Base-by-base conservation (phyloP, 768 basidiomycete genomes). In the Boletus sp. region DNA sequence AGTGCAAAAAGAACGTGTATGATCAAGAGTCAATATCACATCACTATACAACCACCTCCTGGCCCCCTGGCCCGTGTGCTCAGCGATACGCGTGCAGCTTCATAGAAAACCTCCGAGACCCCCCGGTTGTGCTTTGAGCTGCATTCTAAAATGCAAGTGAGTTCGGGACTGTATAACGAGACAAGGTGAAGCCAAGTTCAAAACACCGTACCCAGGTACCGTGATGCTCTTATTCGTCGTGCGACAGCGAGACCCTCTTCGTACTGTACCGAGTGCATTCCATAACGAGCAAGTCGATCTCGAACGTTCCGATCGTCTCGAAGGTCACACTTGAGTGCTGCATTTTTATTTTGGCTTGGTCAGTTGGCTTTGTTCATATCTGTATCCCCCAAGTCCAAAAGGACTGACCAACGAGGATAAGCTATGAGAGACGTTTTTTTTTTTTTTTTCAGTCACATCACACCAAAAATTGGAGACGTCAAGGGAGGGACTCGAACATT, bases 41-140 rank as follows among this genome's bases (percentile, higher is more conserved):
- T 80, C 57, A 88, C 70, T 50, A 82, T 66, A 67, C 88, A 90
- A 46, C 77, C 70, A 27, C 71, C 68, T 40, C 79, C 79, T 33
- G 85, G 69, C 8, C 85, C 84, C 68, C 84, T 88, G n/a, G 85
- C 72, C 41, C 87, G 80, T 23, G 87, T 87, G 57, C 80, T 83
- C 53, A 94, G 72, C 27, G 91, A 90, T 11, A 93, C 90, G 3
- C 91, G 83, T 0, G 91, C 92, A 6, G 90, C 90, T 68, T 98
- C 96, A 60, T 90, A 82, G 65, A 98, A 94, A 9, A 95, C 93
- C 68, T 98, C 95, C 29, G 83, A 79, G 11, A 98, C 94, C 5
- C 96, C 96, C 45, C 96, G 83, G 61, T 97, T 95, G 65, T 96
- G 93, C 71, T 98, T 98, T 8, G 96, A 94, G 59, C 93, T 96